Evolutionary conservation across 1,284 basidiomycete genomes (phyloP).

Genomic region (Ceratobasidium sp.): DNA sequence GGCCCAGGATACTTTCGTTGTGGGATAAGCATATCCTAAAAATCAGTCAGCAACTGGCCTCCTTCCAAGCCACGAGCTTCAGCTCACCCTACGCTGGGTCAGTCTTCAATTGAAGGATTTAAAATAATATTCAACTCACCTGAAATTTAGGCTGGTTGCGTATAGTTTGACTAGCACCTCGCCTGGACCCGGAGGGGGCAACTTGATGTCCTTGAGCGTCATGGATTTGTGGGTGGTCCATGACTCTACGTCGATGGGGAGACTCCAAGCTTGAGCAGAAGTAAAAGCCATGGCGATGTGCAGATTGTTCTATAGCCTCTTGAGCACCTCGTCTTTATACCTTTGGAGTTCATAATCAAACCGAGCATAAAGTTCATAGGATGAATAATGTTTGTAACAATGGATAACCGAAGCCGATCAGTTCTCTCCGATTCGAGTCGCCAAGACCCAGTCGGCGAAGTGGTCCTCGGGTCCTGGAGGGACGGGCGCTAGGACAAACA

Average conservation of each 20-base stretch:
- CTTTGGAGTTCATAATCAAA: neutral
- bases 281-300: neutral
- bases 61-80: constrained; percentile 8
- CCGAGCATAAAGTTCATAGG: neutral
- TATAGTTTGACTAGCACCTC: constrained; percentile 22
- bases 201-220: neutral
- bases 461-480: neutral
- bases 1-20: constrained; percentile 2
- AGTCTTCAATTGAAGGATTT: neutral
- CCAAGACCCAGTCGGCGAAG: neutral
- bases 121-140: neutral
- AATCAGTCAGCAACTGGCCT: neutral
- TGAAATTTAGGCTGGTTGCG: constrained; percentile 6
- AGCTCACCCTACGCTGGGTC: constrained; percentile 2
- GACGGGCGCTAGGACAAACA: constrained; percentile 9
- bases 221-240: constrained; percentile 1
- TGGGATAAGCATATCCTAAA: constrained; percentile 16
- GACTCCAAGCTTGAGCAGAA: constrained; percentile 15
- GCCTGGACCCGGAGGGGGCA: constrained; percentile 7
- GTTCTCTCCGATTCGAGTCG: neutral
- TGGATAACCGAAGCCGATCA: neutral
- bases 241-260: neutral
- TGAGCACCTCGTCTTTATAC: too few species aligned
- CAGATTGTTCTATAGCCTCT: too few species aligned
- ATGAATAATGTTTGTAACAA: neutral